Base-by-base conservation (phyloP, 2,329 filamentous ascomycete genomes). In the Tolypocladium capitatum region DNA sequence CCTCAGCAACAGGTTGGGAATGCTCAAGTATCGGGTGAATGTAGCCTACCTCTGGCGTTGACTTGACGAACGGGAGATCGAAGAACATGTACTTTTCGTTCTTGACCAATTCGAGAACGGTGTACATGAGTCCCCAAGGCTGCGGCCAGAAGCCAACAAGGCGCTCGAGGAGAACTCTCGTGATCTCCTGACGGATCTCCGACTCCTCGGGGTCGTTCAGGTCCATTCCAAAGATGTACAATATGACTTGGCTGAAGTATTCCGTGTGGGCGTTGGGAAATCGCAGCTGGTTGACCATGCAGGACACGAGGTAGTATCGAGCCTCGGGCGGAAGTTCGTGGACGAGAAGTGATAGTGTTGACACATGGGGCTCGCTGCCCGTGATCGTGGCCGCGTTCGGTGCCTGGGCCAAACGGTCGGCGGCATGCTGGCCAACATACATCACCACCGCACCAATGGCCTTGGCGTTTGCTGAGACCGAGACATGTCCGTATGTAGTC, bases 81-180 rank as follows among this genome's bases (percentile, higher is more conserved):
- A 94, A 97, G 73, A 98, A 94, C 60, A 81, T 81, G 65, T 91
- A 94, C 61, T 82, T 86, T 47, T 86, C 83, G 63, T 94, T 96
- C 73, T 94, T 94, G 55, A 94, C 74, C 49, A 98, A 76, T 69
- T 97, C 92, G 53, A 92, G 71, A 51, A 94, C 76, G 33, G 89
- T 91, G 52, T 90, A 83, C 62, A 96, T 83, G 40, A 98, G 71
- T 13, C 94, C 94, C 91, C 91, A 97, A 18, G 94, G 91, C 63
- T 97, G 91, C 46, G 91, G 91, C 69, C 90, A 88, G 63, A 87
- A 88, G 21, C 88, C 85, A 50, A 94, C 79, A 43, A 96, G 72
- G 44, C 92, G 81, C 72, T 98, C 92, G 34, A 96, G 73, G 42
- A 98, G 71, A 24, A 96, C 81, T 43, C 91, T 81, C 46, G 88